A percentile compares a stretch with the other conserved stretches of the same genome.
phyloP scores from a whole-genome alignment of 176 grass and related monocot species.

The Melocanna baccifera region DNA sequence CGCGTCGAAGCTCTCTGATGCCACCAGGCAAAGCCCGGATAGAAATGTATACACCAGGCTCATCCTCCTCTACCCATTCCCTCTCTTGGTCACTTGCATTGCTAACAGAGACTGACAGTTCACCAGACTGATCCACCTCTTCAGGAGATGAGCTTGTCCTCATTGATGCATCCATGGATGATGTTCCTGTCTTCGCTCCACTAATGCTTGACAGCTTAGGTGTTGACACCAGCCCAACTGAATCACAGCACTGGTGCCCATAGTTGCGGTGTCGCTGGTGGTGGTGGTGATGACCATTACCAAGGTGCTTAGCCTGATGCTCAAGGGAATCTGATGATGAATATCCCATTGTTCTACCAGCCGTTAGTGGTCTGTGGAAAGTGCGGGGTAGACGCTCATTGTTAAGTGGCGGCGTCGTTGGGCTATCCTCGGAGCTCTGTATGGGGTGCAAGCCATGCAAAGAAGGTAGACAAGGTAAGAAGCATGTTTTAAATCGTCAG shows the following conservation, averaged over 20 bases:
- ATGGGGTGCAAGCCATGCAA: constrained; percentile 2
- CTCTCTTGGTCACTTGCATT: constrained; percentile 77
- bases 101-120: constrained; percentile 63
- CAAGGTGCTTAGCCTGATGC: constrained; percentile 28
- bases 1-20: constrained; percentile 69
- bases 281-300: constrained; percentile 23
- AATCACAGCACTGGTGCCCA: constrained; percentile 23
- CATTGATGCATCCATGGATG: constrained; percentile 58
- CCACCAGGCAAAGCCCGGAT: constrained; percentile 63
- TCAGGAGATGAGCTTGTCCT: constrained; percentile 71
- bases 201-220: constrained; percentile 80
- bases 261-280: constrained; percentile 38
- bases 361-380: constrained; percentile 41
- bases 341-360: constrained; percentile 43
- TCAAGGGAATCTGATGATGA: constrained; percentile 61
- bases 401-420: constrained; percentile 39
- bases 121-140: constrained; percentile 58
- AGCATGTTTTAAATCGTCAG: background rate
- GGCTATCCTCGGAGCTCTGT: constrained; percentile 59
- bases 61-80: constrained; percentile 87
- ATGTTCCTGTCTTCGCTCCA: constrained; percentile 67
- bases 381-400: constrained; percentile 43
- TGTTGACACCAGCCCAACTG: constrained; percentile 47
- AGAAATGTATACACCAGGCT: constrained; percentile 82
- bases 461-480: background rate